These are phyloP conservation scores for Penicillium brevicompactum DNA, from an alignment of 2,329 filamentous ascomycete species.

Conservation along the genomic window DNA sequence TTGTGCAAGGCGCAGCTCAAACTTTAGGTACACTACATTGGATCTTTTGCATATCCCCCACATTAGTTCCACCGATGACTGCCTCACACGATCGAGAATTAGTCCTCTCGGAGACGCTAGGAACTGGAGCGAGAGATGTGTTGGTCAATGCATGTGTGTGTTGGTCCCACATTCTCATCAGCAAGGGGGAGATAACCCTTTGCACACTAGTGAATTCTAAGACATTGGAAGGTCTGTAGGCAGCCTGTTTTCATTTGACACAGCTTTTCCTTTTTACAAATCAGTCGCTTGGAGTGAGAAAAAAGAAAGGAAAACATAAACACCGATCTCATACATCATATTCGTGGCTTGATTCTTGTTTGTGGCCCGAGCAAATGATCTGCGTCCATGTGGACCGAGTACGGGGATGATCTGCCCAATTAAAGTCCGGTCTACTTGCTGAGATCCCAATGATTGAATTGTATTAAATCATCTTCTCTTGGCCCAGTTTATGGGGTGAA, in stretches of 20 bases:
- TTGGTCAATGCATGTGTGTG: slow-evolving; percentile 3
- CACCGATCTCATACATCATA: slow-evolving; percentile 4
- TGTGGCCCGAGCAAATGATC: slow-evolving; percentile 8
- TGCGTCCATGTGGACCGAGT: slow-evolving; percentile 7
- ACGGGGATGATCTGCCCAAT: slow-evolving; percentile 1
- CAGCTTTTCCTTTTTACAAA: not conserved
- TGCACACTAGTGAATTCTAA: slow-evolving; percentile 2
- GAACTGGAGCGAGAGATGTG: slow-evolving; percentile 3
- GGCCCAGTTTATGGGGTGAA: not conserved
- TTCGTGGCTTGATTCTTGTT: slow-evolving; percentile 11
- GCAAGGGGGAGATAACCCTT: slow-evolving; percentile 5
- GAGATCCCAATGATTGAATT: not conserved
- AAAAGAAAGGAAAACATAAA: too few species aligned
- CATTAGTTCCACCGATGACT: slow-evolving; percentile 3
- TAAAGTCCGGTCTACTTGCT: not conserved
- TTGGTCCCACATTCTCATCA: slow-evolving; percentile 10
- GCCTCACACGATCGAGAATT: not conserved
- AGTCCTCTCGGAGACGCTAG: not conserved
- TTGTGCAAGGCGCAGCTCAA: slow-evolving; percentile 3
- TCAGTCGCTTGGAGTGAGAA: not conserved
- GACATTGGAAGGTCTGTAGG: not conserved
- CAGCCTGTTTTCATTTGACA: not conserved
- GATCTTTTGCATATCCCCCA: slow-evolving; percentile 3
- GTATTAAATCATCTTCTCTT: not conserved
- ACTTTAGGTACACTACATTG: slow-evolving; percentile 1